Evolutionary conservation across 192 early-diverging fungal genomes (phyloP).

Genomic region (Coemansia sp.): DNA sequence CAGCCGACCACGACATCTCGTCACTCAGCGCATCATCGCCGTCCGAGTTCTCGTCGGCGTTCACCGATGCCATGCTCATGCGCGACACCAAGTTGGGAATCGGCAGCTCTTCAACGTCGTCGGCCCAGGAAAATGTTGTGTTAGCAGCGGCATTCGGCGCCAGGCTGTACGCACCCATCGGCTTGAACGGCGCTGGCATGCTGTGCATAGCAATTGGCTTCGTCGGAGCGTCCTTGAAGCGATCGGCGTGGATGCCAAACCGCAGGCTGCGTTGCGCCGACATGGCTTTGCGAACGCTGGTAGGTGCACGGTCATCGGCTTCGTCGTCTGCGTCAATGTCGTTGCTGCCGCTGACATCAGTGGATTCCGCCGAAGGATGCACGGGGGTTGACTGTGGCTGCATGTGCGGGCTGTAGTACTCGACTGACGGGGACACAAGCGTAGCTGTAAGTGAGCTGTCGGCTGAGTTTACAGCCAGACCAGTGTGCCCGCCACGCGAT

Average conservation of each 20-base stretch:
- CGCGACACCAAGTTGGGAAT: conserved; percentile 31
- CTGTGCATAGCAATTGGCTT: conserved; percentile 35
- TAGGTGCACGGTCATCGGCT: conserved; percentile 11
- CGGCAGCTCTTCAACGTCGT: conserved; percentile 53
- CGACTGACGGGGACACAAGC: conserved; percentile 45
- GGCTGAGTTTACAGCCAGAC: conserved; percentile 25
- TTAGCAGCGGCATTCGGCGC: conserved; percentile 11
- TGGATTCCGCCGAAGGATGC: neutral
- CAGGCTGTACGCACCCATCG: conserved; percentile 6
- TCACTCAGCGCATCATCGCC: conserved; percentile 47
- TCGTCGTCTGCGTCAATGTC: conserved; percentile 46
- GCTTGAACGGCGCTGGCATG: conserved; percentile 27
- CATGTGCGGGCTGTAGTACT: conserved; percentile 43
- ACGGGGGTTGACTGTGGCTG: conserved; percentile 2
- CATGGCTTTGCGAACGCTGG: neutral
- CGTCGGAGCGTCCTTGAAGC: neutral
- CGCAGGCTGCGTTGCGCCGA: conserved; percentile 9
- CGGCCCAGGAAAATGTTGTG: conserved; percentile 52
- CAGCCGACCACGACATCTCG: conserved; percentile 39
- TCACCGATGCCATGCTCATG: conserved; percentile 9
- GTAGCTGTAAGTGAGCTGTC: conserved; percentile 54
- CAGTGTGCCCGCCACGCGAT: conserved; percentile 17
- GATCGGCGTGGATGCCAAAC: conserved; percentile 5
- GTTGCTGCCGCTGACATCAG: conserved; percentile 11
- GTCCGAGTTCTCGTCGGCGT: conserved; percentile 2